Evolutionary conservation across 176 grass and related monocot species (phyloP).

Genomic region (Poa pratensis): DNA sequence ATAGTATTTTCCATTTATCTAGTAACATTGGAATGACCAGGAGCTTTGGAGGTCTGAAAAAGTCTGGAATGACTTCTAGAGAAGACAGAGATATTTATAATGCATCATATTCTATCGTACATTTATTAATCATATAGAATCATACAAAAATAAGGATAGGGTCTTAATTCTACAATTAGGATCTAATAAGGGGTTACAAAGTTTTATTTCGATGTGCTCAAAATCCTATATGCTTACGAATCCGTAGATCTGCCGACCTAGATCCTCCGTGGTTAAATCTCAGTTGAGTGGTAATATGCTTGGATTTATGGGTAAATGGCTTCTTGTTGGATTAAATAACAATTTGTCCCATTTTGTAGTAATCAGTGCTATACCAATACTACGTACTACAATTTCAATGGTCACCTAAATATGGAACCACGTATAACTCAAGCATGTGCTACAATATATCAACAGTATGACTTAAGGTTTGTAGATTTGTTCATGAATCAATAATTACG

Average conservation of each 20-base stretch:
- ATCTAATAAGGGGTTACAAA: neutral
- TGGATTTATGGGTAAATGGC: constrained; percentile 1
- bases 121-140: neutral
- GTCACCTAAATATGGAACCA: neutral
- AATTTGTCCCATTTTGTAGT: neutral
- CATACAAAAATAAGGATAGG: neutral
- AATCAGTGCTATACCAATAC: neutral
- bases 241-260: neutral
- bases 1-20: constrained; percentile 4
- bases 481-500: neutral
- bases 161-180: neutral
- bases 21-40: neutral
- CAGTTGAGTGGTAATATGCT: neutral
- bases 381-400: neutral
- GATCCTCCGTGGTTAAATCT: neutral
- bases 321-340: constrained; percentile 5
- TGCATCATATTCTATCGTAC: neutral
- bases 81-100: neutral
- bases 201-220: neutral
- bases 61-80: neutral
- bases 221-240: neutral
- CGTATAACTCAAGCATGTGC: neutral
- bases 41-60: neutral
- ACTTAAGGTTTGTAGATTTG: neutral
- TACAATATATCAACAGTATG: neutral